Evolutionary conservation across 345 rosid genomes (phyloP), one percentile per base, ranked within the genome.

Genomic region (Ceriops tagal): DNA sequence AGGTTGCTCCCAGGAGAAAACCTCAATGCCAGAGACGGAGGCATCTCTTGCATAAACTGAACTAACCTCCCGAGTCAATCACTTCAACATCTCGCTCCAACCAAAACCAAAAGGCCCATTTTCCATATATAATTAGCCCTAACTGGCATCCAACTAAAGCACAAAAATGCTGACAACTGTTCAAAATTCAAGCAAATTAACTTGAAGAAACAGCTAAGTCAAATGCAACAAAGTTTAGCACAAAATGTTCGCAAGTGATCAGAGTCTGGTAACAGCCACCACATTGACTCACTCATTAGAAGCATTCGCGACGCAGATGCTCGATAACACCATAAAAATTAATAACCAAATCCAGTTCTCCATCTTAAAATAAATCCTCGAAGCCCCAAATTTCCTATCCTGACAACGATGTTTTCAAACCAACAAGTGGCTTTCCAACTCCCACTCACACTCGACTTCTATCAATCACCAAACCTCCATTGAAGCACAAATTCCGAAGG

Each of bases 11-110:
- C 83, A 2, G 99, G 96, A 22, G 96, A 90, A 77, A 73, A 86
- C 75, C 86, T 83, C 83, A 85, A 64, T 13, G 91, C 89, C 5
- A 97, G 93, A 63, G 96, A 89, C 75, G 96, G 95, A 70, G 97
- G 96, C 99, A 93, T 93, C 74, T 70, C 80, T 20, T 10, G 67
- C 47, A 18, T 65, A 68, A 72, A 70, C 35, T 34, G 35, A 34
- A 62, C 69, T 58, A 26, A 52, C 15, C 55, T 61, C 37, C 34
- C 16, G 11, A 56, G 73, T 70, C 24, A 61, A 69, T 73, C 66
- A 58, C 71, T 43, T 18, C 69, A 63, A 58, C 59, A 70, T 71
- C 70, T 53, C 71, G 32, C 64, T 22, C 20, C 46, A 31, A 47
- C 49, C 35, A 37, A 11, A 58, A 56, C 47, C 37, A 24, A 68